Evolutionary conservation across 441 rosid species (phyloP).

Genomic region (Croton laevigatus): DNA sequence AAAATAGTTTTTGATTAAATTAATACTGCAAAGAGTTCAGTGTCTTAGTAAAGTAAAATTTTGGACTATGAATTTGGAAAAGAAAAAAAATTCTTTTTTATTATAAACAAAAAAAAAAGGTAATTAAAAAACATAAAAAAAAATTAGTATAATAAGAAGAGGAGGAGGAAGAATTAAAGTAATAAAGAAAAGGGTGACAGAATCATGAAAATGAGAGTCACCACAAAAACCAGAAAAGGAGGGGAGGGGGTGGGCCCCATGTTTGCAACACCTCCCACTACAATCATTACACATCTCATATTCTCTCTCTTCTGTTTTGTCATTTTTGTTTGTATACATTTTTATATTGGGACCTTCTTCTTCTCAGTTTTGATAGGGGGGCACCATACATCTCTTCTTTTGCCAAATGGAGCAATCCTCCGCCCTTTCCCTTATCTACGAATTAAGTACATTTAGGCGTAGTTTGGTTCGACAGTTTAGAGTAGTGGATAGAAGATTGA

Average conservation of each 20-base stretch:
- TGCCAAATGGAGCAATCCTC: neutral
- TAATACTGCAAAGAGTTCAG: no score
- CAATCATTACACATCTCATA: slow-evolving; percentile 15
- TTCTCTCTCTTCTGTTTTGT: slow-evolving; percentile 13
- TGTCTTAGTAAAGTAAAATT: no score
- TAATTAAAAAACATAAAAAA: neutral
- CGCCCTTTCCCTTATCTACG: no score
- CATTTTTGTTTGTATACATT: slow-evolving; percentile 9
- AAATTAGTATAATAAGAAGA: no score
- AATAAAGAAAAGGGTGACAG: neutral
- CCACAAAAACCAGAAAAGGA: neutral
- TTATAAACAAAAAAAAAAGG: no score
- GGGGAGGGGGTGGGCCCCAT: slow-evolving; percentile 13
- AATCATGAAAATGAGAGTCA: slow-evolving; percentile 21
- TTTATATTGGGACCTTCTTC: neutral
- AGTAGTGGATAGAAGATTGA: no score
- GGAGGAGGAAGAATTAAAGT: neutral
- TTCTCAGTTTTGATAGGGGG: neutral
- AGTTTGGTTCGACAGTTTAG: no score
- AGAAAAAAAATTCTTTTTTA: no score
- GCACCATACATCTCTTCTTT: neutral
- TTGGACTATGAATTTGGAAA: no score
- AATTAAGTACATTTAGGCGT: no score
- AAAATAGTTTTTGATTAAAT: no score
- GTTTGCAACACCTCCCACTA: neutral